Conservation (phyloP, 441 rosid genomes). For the Bruguiera hainesii region DNA sequence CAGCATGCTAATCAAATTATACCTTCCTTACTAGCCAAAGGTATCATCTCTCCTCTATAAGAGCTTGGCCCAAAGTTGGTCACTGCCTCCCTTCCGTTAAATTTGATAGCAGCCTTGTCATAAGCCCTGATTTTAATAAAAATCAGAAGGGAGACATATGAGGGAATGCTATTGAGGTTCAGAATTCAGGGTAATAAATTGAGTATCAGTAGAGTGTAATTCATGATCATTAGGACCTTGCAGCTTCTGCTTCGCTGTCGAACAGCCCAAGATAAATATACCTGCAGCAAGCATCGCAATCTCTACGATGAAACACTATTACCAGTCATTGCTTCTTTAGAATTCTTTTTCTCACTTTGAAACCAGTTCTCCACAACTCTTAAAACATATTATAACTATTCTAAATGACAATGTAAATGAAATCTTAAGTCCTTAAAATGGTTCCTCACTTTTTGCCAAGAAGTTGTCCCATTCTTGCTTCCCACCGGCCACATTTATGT, state of each 20-base stretch:
- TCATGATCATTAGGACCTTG: constrained; percentile 84
- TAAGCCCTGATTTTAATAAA: constrained; percentile 80
- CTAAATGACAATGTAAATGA: constrained; percentile 1
- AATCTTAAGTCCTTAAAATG: constrained; percentile 19
- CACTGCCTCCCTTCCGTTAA: constrained; percentile 78
- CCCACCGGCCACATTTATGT: constrained; percentile 96
- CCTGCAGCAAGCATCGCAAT: constrained; percentile 67
- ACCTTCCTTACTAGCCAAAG: constrained; percentile 52
- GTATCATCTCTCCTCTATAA: constrained; percentile 51
- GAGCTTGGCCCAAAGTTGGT: constrained; percentile 79
- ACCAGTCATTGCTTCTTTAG: constrained; percentile 44
- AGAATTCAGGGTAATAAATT: constrained; percentile 47
- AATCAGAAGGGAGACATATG: constrained; percentile 43
- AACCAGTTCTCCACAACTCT: constrained; percentile 10
- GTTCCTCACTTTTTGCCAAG: constrained; percentile 90
- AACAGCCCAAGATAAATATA: constrained; percentile 90
- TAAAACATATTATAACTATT: constrained; percentile 11
- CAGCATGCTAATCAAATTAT: constrained; percentile 11
- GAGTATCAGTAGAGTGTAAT: constrained; percentile 49
- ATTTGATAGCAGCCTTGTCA: constrained; percentile 90
- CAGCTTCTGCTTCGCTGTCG: constrained; percentile 88
- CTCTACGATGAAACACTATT: constrained; percentile 49
- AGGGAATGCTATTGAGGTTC: constrained; percentile 38
- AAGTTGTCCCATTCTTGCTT: constrained; percentile 93
- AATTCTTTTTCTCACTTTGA: constrained; percentile 16